Percentiles rank a stretch among this genome's conserved stretches.
Evolutionary conservation across 2,329 filamentous ascomycete genomes (phyloP).

Genomic region (Colletotrichum costaricense): DNA sequence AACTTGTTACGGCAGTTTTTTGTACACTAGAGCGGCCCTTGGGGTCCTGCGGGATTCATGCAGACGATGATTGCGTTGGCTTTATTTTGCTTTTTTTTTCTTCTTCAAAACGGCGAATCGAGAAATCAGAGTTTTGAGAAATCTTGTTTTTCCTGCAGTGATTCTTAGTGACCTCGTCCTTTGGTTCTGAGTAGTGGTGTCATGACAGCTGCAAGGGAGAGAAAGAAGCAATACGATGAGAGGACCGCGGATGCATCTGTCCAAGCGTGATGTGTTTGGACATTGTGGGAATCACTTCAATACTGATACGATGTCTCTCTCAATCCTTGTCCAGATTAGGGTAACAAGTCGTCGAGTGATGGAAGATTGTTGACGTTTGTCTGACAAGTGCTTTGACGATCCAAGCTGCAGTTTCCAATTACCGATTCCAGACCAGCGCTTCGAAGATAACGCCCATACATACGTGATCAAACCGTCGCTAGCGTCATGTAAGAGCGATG

Average conservation of each 20-base stretch:
- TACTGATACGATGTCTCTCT: background rate
- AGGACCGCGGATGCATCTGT: background rate
- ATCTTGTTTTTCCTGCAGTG: background rate
- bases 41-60: slow-evolving; percentile 18
- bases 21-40: slow-evolving; percentile 30
- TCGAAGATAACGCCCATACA: slow-evolving; percentile 1
- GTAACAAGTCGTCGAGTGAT: background rate
- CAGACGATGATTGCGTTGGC: slow-evolving; percentile 25
- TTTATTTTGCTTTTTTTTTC: background rate
- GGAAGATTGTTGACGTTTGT: background rate
- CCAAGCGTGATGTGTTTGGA: slow-evolving; percentile 4
- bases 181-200: no score
- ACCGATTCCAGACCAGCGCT: background rate
- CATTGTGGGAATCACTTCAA: background rate
- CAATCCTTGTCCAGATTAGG: background rate
- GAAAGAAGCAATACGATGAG: background rate
- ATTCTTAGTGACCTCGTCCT: no score
- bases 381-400: background rate
- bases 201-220: no score
- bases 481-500: background rate
- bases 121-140: slow-evolving; percentile 30
- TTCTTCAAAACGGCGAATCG: slow-evolving; percentile 32
- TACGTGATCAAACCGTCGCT: background rate
- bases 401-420: background rate
- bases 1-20: slow-evolving; percentile 2